Evolutionary conservation across 805 yeast genomes (phyloP).

Genomic region (Candida vartiovaarae): DNA sequence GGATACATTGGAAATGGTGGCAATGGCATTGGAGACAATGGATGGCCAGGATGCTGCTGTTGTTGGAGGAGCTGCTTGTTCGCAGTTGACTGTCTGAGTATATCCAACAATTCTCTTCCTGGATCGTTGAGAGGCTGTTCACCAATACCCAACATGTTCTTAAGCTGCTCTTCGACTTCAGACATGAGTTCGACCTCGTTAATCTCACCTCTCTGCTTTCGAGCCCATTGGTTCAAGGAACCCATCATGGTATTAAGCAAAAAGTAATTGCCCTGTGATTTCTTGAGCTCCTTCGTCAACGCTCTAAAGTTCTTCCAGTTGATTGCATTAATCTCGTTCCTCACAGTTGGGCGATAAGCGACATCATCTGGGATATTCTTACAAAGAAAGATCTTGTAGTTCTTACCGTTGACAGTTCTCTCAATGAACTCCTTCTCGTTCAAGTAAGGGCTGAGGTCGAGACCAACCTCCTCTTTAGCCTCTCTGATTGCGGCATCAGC

Average conservation of each 20-base stretch:
- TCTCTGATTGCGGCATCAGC: slow-evolving; percentile 87
- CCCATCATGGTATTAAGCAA: slow-evolving; percentile 34
- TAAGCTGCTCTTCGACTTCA: slow-evolving; percentile 60
- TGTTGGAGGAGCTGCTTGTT: slow-evolving; percentile 14
- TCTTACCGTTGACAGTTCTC: slow-evolving; percentile 75
- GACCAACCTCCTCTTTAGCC: slow-evolving; percentile 89
- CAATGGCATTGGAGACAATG: slow-evolving; percentile 4
- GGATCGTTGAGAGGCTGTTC: slow-evolving; percentile 43
- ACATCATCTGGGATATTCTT: slow-evolving; percentile 72
- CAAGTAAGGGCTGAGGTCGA: slow-evolving; percentile 64
- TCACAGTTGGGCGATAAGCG: slow-evolving; percentile 70
- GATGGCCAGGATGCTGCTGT: neutral
- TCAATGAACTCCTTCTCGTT: slow-evolving; percentile 72
- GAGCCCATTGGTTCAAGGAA: slow-evolving; percentile 44
- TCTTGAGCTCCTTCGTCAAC: slow-evolving; percentile 25
- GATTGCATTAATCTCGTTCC: slow-evolving; percentile 81
- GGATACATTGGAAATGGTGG: slow-evolving; percentile 8
- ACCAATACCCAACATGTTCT: slow-evolving; percentile 54
- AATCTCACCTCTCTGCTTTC: slow-evolving; percentile 39
- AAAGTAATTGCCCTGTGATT: slow-evolving; percentile 27
- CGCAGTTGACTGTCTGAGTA: slow-evolving; percentile 44
- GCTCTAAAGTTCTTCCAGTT: slow-evolving; percentile 66
- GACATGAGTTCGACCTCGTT: slow-evolving; percentile 54
- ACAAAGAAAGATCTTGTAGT: slow-evolving; percentile 74
- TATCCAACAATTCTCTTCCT: slow-evolving; percentile 67